phyloP scores from a whole-genome alignment of 2,329 filamentous ascomycete genomes.

The Zymoseptoria tritici region DNA sequence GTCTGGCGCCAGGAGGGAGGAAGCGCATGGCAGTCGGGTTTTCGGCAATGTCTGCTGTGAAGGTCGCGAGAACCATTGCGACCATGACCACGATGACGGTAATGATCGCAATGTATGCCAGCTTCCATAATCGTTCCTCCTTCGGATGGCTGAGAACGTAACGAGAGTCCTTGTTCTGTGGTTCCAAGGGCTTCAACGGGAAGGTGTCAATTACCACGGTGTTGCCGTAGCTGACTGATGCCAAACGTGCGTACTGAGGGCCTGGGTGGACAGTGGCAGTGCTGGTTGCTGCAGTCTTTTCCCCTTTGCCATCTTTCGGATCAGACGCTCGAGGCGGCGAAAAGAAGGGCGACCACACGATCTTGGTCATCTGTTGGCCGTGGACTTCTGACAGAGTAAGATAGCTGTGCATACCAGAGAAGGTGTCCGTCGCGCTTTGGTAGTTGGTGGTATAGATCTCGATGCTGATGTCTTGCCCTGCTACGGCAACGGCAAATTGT shows the following conservation, averaged over 20 bases:
- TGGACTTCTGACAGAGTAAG: slow-evolving; percentile 50
- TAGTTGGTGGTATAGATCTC: slow-evolving; percentile 72
- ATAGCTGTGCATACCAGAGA: slow-evolving; percentile 44
- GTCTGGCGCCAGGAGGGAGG: slow-evolving; percentile 30
- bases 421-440: slow-evolving; percentile 41
- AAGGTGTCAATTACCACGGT: slow-evolving; percentile 74
- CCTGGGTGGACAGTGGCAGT: slow-evolving; percentile 17
- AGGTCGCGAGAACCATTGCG: slow-evolving; percentile 56
- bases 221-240: slow-evolving; percentile 73
- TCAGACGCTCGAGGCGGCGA: slow-evolving; percentile 29
- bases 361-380: slow-evolving; percentile 51
- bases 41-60: slow-evolving; percentile 37
- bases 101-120: slow-evolving; percentile 49
- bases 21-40: slow-evolving; percentile 28
- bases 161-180: slow-evolving; percentile 47
- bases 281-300: slow-evolving; percentile 12
- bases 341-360: slow-evolving; percentile 40
- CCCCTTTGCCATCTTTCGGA: slow-evolving; percentile 16
- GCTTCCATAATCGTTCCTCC: slow-evolving; percentile 46
- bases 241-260: slow-evolving; percentile 64
- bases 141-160: slow-evolving; percentile 60
- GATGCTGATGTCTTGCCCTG: slow-evolving; percentile 71
- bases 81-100: slow-evolving; percentile 57
- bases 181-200: slow-evolving; percentile 49
- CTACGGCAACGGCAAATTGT: slow-evolving; percentile 74